phyloP scores from a whole-genome alignment of 352 stramenopile genomes.

The Elongisporangium anandrum region DNA sequence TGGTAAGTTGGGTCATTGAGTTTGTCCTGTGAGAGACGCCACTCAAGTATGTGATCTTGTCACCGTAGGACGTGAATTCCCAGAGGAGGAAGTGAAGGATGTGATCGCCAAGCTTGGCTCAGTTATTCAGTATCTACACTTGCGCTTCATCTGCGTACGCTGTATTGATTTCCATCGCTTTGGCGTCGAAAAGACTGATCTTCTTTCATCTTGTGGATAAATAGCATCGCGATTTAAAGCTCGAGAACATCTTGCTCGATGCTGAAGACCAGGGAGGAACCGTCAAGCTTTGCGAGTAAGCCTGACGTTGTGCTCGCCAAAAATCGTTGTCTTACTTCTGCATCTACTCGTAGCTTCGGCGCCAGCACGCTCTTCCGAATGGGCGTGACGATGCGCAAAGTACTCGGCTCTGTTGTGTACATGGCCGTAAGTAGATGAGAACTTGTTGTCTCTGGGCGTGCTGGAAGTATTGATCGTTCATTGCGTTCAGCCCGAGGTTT shows the following conservation, averaged over 20 bases:
- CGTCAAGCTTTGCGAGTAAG: constrained; percentile 82
- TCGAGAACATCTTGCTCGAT: constrained; percentile 83
- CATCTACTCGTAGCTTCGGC: constrained; percentile 41
- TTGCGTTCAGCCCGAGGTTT: constrained; percentile 40
- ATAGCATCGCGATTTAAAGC: constrained; percentile 78
- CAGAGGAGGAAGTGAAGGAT: constrained; percentile 51
- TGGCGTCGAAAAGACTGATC: neutral
- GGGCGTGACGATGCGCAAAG: constrained; percentile 72
- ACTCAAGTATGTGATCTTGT: neutral
- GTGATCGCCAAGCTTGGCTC: constrained; percentile 63
- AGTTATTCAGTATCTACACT: constrained; percentile 78
- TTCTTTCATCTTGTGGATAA: neutral
- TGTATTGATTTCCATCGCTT: neutral
- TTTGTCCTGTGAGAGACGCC: neutral
- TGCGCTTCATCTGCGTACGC: constrained; percentile 73
- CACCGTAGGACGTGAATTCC: constrained; percentile 28
- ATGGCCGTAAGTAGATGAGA: constrained; percentile 59
- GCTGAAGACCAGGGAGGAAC: constrained; percentile 34
- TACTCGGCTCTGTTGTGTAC: constrained; percentile 78
- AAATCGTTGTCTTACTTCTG: neutral
- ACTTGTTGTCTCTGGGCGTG: too few relatives aligned
- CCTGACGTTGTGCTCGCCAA: constrained; percentile 4
- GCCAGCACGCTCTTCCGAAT: constrained; percentile 75
- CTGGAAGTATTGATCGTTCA: neutral
- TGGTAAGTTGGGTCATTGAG: constrained; percentile 2